Conservation (phyloP, 768 basidiomycete genomes). For the Suillus clintonianus region DNA sequence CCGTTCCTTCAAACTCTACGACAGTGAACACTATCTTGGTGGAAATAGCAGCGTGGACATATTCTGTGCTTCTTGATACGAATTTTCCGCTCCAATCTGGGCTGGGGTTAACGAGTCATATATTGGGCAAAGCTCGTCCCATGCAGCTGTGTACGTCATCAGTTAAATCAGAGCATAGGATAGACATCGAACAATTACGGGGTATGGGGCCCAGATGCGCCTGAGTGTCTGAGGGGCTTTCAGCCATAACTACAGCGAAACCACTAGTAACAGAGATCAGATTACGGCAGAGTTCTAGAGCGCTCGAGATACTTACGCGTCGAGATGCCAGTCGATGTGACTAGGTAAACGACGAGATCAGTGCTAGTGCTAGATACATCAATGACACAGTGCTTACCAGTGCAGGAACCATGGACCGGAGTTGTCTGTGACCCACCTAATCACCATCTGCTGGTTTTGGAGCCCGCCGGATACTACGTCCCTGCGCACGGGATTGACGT, state of each 20-base stretch:
- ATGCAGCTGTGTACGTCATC: constrained; percentile 17
- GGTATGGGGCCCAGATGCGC: neutral
- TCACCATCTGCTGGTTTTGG: constrained; percentile 40
- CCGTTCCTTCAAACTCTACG: neutral
- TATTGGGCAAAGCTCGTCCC: constrained; percentile 26
- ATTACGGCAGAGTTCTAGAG: constrained; percentile 1
- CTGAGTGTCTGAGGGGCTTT: constrained; percentile 2
- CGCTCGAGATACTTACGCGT: constrained; percentile 28
- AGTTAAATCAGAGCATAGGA: too few species aligned
- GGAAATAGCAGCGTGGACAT: constrained; percentile 20
- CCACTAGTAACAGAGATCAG: neutral
- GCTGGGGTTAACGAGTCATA: constrained; percentile 19
- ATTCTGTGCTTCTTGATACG: constrained; percentile 20
- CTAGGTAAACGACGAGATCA: constrained; percentile 20
- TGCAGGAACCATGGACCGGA: constrained; percentile 54
- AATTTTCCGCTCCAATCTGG: constrained; percentile 23
- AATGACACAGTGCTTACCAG: constrained; percentile 24
- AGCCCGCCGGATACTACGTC: constrained; percentile 13
- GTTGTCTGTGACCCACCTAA: constrained; percentile 54
- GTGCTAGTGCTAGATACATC: neutral
- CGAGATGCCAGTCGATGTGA: constrained; percentile 57
- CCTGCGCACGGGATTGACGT: constrained; percentile 27
- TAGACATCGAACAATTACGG: neutral
- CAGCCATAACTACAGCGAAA: constrained; percentile 6
- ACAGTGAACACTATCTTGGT: neutral